Evolutionary conservation across 2,329 filamentous ascomycete genomes (phyloP).

Genomic region (Epichloe sibirici): DNA sequence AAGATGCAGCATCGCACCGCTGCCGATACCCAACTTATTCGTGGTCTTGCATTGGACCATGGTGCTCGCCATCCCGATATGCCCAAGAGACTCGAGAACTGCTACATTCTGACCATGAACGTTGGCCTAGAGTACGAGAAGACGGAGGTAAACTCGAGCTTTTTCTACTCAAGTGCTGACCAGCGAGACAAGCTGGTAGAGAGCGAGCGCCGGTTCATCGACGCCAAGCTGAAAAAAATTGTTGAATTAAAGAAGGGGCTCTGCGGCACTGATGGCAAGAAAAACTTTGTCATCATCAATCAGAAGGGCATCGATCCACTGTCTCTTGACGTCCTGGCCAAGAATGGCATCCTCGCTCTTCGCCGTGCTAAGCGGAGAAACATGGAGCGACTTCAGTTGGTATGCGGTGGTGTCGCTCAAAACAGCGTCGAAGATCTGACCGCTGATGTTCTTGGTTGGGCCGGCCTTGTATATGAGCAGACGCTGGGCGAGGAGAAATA

Average conservation of each 20-base stretch:
- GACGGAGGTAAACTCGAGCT: slow-evolving; percentile 96
- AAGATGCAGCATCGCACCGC: slow-evolving; percentile 98
- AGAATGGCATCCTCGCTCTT: slow-evolving; percentile 94
- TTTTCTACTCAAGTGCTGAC: slow-evolving; percentile 96
- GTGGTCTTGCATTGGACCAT: slow-evolving; percentile 85
- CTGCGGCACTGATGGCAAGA: slow-evolving; percentile 83
- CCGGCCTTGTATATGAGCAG: slow-evolving; percentile 92
- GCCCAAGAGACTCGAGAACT: slow-evolving; percentile 93
- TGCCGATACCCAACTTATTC: slow-evolving; percentile 90
- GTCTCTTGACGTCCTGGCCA: slow-evolving; percentile 88
- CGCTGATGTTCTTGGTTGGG: slow-evolving; percentile 86
- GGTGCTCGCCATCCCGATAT: slow-evolving; percentile 95
- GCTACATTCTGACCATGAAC: slow-evolving; percentile 87
- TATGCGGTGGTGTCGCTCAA: slow-evolving; percentile 82
- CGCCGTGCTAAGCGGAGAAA: slow-evolving; percentile 94
- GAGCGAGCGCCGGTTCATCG: slow-evolving; percentile 89
- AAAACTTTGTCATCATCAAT: slow-evolving; percentile 96
- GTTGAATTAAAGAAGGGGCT: slow-evolving; percentile 97
- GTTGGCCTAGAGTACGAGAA: slow-evolving; percentile 98
- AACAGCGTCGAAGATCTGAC: slow-evolving; percentile 93
- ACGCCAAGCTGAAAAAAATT: slow-evolving; percentile 94
- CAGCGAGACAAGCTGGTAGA: slow-evolving; percentile 97
- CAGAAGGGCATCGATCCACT: slow-evolving; percentile 98
- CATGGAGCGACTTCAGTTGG: slow-evolving; percentile 94
- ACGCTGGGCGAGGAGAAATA: slow-evolving; percentile 97